Evolutionary conservation across 2,329 filamentous ascomycete genomes (phyloP), one percentile per base, ranked within the genome.

Genomic region (Aspergillus brunneoviolaceus): DNA sequence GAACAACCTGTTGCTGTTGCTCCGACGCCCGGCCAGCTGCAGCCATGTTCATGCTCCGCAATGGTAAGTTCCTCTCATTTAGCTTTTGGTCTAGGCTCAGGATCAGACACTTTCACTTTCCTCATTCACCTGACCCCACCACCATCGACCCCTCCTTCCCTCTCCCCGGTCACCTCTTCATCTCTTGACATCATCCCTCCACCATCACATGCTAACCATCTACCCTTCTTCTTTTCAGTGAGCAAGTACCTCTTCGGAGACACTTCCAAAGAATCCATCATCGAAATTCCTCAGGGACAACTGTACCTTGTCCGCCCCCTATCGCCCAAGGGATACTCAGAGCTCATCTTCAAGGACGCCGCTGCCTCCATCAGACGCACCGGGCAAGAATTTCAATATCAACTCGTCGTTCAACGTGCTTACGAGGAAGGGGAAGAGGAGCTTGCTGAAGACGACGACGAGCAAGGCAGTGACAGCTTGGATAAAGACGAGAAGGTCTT

Each of bases 401-500:
- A 99, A 76, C 90, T 99, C 12, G 94, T 98, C 47, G 86, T 98
- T 48, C 95, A 99, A 76, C 87, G 95, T 62, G 94, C 94, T 60
- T 99, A 96, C 82, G 95, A 99, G 73, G 95, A 99, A 78, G 95
- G 95, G 58, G 95, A 99, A 73, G 94, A 93, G 64, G 94, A 98
- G 71, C 84, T 96, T 48, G 92, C 89, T 49, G 94, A 96, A 68
- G 94, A 96, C 73, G 91, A 93, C 70, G 91, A 87, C 55, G 91
- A 94, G 64, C 90, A 96, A 79, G 88, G 86, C 60, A 84, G 86
- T 49, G 91, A 94, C 71, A 87, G 85, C n/a, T 82, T 95, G 25
- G 93, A 97, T 71, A 91, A 92, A 69, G 96, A 99, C 88, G 95
- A 99, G 79, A 97, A 96, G 81, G 94, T 89, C 0, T 99, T 98